These are phyloP conservation scores for Magnusiomyces tetraspermus DNA, from an alignment of 1,139 yeast genomes.

Conservation along the genomic window DNA sequence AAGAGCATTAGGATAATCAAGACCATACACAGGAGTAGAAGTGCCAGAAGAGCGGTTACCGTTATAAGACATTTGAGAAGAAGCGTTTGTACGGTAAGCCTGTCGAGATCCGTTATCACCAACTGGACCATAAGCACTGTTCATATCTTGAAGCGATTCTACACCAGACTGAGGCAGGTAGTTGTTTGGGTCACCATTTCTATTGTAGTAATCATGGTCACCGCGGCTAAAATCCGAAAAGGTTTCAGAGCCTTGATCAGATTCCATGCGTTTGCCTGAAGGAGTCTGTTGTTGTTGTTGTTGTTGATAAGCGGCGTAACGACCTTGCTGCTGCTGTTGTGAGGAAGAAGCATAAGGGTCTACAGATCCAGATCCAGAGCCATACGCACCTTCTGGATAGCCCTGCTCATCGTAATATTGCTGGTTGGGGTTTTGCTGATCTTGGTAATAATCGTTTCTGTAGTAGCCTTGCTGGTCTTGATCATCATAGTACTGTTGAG, in stretches of 20 bases:
- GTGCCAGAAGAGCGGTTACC: conserved; percentile 90
- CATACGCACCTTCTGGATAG: conserved; percentile 31
- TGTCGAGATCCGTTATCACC: conserved; percentile 16
- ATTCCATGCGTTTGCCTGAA: conserved; percentile 24
- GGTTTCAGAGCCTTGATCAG: conserved; percentile 36
- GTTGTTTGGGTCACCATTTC: conserved; percentile 27
- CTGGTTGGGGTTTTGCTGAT: conserved; percentile 29
- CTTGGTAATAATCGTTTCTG: conserved; percentile 24
- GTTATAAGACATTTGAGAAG: conserved; percentile 45
- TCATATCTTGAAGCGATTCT: conserved; percentile 28
- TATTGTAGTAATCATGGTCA: conserved; percentile 35
- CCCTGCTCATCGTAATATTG: conserved; percentile 29
- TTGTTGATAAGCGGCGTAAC: conserved; percentile 14
- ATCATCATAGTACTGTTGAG: conserved; percentile 28
- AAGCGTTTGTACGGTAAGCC: conserved; percentile 23
- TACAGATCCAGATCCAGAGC: conserved; percentile 23
- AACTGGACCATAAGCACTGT: conserved; percentile 19
- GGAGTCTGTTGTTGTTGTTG: conserved; percentile 18
- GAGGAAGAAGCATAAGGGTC: conserved; percentile 27
- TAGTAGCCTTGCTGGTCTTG: conserved; percentile 22
- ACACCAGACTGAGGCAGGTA: conserved; percentile 26
- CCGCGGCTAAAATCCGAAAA: conserved; percentile 38
- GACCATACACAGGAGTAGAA: conserved; percentile 90
- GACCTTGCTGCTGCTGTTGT: conserved; percentile 13
- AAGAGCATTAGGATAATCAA: conserved; percentile 56